phyloP scores from a whole-genome alignment of 371 early-diverging fungal genomes.

The Paramicrosporidium saccamoebae region DNA sequence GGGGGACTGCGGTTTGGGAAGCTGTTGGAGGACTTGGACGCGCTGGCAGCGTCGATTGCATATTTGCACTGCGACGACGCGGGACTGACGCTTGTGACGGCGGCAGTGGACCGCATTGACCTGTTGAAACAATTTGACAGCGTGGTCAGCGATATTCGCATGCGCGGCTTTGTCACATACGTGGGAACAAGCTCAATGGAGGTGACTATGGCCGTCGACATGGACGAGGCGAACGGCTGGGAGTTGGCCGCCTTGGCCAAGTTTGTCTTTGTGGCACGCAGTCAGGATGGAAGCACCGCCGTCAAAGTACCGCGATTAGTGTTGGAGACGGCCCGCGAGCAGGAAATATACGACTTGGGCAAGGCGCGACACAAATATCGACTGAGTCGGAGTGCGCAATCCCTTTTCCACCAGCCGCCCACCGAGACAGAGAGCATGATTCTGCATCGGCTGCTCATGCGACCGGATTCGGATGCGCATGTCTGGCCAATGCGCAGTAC shows the following conservation, averaged over 20 bases:
- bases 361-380: constrained; percentile 33
- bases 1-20: constrained; percentile 25
- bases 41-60: constrained; percentile 37
- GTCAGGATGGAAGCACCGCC: constrained; percentile 26
- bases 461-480: constrained; percentile 8
- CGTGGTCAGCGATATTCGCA: constrained; percentile 22
- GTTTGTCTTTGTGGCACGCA: constrained; percentile 69
- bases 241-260: constrained; percentile 22
- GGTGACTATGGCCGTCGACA: constrained; percentile 34
- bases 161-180: constrained; percentile 40
- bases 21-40: constrained; percentile 40
- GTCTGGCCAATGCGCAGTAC: constrained; percentile 1
- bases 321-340: constrained; percentile 30
- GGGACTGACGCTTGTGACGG: constrained; percentile 39
- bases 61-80: constrained; percentile 38
- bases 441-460: constrained; percentile 42
- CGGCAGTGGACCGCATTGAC: constrained; percentile 62
- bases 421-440: constrained; percentile 35
- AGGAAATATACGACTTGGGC: constrained; percentile 26
- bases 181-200: constrained; percentile 75
- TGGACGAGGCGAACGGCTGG: constrained; percentile 9
- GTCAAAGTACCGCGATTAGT: constrained; percentile 31
- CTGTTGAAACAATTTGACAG: constrained; percentile 19
- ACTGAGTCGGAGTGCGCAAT: constrained; percentile 11
- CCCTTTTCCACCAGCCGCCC: constrained; percentile 32